Evolutionary conservation across 2,329 filamentous ascomycete species (phyloP).

Genomic region (Dactylellina drechsleri): DNA sequence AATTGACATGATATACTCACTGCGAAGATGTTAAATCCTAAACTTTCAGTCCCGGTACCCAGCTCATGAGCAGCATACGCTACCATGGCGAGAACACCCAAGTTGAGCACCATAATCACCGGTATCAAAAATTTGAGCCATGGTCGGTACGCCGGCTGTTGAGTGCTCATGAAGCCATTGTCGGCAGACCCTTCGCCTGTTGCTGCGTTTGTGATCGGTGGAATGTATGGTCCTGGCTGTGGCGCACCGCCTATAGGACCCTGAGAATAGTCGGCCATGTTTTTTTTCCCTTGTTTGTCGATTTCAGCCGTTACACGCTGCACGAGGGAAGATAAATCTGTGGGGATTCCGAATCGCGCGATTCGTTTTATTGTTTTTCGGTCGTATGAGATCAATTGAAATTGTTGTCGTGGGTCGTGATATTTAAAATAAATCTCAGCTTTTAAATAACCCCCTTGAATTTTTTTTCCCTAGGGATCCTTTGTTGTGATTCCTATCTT

Average conservation of each 20-base stretch:
- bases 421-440: too few relatives aligned
- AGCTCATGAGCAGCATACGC: conserved; percentile 14
- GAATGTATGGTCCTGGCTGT: conserved; percentile 7
- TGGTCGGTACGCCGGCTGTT: conserved; percentile 21
- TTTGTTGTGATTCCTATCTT: too few relatives aligned
- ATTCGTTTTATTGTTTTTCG: too few relatives aligned
- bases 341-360: too few relatives aligned
- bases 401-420: too few relatives aligned
- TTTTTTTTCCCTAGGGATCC: too few relatives aligned
- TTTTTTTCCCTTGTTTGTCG: not conserved
- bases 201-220: conserved; percentile 6
- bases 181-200: not conserved
- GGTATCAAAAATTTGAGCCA: conserved; percentile 33
- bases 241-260: conserved; percentile 41
- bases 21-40: conserved; percentile 45
- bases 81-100: conserved; percentile 45
- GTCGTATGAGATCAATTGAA: too few relatives aligned
- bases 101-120: conserved; percentile 24
- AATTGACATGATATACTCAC: conserved; percentile 7
- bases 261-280: conserved; percentile 43
- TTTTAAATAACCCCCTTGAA: too few relatives aligned
- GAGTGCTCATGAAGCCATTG: conserved; percentile 12
- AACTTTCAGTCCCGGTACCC: conserved; percentile 12
- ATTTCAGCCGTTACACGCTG: conserved; percentile 2
- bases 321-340: not conserved